A percentile compares a stretch with the other conserved stretches of the same genome.
Evolutionary conservation across 306 rosid species (phyloP).

Genomic region (Datisca glomerata): DNA sequence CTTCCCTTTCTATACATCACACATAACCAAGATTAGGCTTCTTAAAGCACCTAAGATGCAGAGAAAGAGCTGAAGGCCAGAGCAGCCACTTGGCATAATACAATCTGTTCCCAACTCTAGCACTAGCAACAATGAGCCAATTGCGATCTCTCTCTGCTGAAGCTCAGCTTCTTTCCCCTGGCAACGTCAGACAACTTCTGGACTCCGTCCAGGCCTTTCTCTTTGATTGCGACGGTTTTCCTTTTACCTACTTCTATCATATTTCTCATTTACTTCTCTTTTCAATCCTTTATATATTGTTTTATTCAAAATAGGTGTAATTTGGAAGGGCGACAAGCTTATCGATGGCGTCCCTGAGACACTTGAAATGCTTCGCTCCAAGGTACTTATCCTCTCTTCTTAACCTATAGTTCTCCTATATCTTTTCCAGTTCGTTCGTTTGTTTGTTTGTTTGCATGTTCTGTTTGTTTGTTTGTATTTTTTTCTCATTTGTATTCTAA

Average conservation of each 20-base stretch:
- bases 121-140: neutral
- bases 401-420: too few species aligned
- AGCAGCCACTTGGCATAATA: too few species aligned
- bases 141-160: neutral
- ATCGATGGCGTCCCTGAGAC: conserved; percentile 63
- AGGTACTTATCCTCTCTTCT: conserved; percentile 14
- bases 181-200: conserved; percentile 29
- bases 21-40: too few species aligned
- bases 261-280: neutral
- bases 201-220: conserved; percentile 72
- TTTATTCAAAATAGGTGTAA: conserved; percentile 39
- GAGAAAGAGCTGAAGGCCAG: too few species aligned
- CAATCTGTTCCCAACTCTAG: neutral
- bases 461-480: neutral
- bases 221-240: conserved; percentile 86
- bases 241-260: neutral
- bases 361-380: conserved; percentile 66
- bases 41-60: too few species aligned
- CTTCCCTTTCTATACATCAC: too few species aligned
- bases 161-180: conserved; percentile 27
- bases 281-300: too few species aligned
- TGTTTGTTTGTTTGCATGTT: neutral
- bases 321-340: conserved; percentile 80
- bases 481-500: neutral
- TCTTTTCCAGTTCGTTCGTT: too few species aligned